Evolutionary conservation across 208 protist species (phyloP), one percentile per base, ranked within the genome.

Genomic region (Histomonas meleagridis): DNA sequence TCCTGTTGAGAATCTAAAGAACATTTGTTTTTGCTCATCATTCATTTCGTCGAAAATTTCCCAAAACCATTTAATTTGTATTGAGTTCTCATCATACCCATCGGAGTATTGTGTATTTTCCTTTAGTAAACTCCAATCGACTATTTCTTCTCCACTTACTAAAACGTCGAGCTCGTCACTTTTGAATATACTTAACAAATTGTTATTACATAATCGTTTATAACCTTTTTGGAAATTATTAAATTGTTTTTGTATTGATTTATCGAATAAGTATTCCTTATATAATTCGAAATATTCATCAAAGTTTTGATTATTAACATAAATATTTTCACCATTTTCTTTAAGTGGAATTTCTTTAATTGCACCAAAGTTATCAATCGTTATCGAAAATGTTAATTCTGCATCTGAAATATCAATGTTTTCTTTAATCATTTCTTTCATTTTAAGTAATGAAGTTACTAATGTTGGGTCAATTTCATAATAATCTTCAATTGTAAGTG

Each of bases 1-100:
- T 65, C 95, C 95, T 26, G 94, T 96, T 23, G 49, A 92, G 91
- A 96, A 96, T 53, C 92, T 92, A 46, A 96, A 92, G 28, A 96
- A 93, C 48, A 38, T 49, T 57, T 91, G 81, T 93, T 95, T 94
- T 57, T 95, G 43, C 40, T 95, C 94, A 28, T 92, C n/a, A 32
- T 32, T 81, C 65, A 96, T 65, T 48, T 49, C 53, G 62, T 95
- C 92, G 49, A 96, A 91, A 0, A 95, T 91, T 78, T 92, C 90
- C 95, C 95, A 96, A 76, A 96, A 94, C 38, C 90, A 40, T 23
- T 32, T 0, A 49, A 96, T 94, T 49, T 92, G 43, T 18, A 62
- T 18, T 53, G 46, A 49, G 23, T 70, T 40, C 1, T 38, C 32
- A 51, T 14, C 76, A 92, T 95, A 96, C 14, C 95, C 95, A 43